phyloP scores from a whole-genome alignment of 208 protist species.

The Leishmania tropica region DNA sequence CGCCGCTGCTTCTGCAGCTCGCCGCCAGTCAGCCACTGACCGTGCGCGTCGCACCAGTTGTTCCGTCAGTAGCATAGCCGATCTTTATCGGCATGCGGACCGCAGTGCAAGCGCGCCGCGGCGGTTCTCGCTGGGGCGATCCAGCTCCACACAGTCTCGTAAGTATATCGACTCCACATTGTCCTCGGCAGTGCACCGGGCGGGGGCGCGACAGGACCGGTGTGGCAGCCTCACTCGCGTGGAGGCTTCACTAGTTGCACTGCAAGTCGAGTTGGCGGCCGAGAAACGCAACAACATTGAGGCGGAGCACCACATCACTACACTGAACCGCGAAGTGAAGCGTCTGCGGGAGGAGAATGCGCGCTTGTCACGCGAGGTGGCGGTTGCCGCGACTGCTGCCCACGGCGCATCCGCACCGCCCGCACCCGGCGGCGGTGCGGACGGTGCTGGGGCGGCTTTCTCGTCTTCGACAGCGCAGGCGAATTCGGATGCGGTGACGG shows the following conservation, averaged over 20 bases:
- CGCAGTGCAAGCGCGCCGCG: background rate
- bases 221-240: slow-evolving; percentile 37
- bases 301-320: slow-evolving; percentile 52
- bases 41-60: background rate
- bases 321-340: slow-evolving; percentile 51
- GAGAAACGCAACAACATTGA: slow-evolving; percentile 83
- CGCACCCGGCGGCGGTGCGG: background rate
- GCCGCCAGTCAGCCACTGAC: background rate
- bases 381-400: slow-evolving; percentile 5
- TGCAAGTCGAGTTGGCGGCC: slow-evolving; percentile 67
- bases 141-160: background rate
- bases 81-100: background rate
- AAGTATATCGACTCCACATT: background rate
- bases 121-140: background rate
- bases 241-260: slow-evolving; percentile 37
- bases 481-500: slow-evolving; percentile 13
- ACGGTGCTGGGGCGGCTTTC: background rate
- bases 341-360: slow-evolving; percentile 49
- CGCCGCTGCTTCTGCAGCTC: background rate
- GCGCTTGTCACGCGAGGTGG: slow-evolving; percentile 29
- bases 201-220: slow-evolving; percentile 4
- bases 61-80: background rate
- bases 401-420: background rate
- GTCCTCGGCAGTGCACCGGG: background rate
- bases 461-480: slow-evolving; percentile 5